Evolutionary conservation across 2,329 filamentous ascomycete genomes (phyloP), one percentile per base, ranked within the genome.

Genomic region (Diplodia intermedia): DNA sequence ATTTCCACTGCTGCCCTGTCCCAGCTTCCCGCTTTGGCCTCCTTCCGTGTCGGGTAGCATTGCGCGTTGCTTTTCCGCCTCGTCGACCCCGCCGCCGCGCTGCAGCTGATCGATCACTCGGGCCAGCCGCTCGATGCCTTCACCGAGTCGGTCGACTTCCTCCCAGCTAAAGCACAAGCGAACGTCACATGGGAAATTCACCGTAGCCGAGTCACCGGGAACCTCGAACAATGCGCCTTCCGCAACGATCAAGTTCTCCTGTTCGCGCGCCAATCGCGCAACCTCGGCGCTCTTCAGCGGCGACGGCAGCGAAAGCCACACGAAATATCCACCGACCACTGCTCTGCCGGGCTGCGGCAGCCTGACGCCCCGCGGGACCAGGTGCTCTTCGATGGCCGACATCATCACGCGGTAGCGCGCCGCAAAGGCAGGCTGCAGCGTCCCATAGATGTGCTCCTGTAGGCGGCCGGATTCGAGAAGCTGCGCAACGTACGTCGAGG

Each of bases 321-420:
- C 82, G 77, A 97, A 97, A 76, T 94, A 97, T 0, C 93, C 93
- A 0, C 93, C 93, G 36, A 89, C 90, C 3, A 89, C 77, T 3
- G 81, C 76, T 40, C 81, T 78, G 67, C 81, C 76, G 1, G 77
- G 73, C 67, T 85, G 79, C 15, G 78, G 77, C 47, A 82, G 69
- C 73, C 78, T 72, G 80, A 91, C 85, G 1, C 89, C 90, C 0
- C 91, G 80, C 0, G 90, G 90, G 0, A 84, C 75, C 1, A 96
- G 81, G 57, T 90, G 77, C 62, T 83, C 76, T 47, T 84, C 75
- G 29, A 95, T 86, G 0, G 89, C 87, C 1, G 77, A 72, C 70
- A 89, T 82, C 75, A 94, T 84, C 2, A 82, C 77, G 23, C 78
- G 75, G 71, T 87, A 88, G 33, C 87, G 82, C 20, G 75, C 72